Base-by-base conservation (phyloP, 1,284 basidiomycete species). In the Coniferiporia sulphurascens region DNA sequence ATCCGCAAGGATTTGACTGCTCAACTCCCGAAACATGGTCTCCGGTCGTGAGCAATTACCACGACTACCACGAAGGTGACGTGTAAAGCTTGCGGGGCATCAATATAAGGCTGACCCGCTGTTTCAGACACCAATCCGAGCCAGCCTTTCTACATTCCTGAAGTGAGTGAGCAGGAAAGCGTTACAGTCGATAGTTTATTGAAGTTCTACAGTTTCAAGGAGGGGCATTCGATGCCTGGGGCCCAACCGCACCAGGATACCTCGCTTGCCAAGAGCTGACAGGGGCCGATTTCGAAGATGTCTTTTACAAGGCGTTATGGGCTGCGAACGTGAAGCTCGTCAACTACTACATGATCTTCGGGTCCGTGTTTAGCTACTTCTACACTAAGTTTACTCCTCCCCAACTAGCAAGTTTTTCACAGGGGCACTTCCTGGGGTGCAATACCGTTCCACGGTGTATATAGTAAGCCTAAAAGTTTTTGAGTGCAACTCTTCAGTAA, bases 1-100 rank as follows among this genome's bases (percentile, higher is more conserved):
- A 90, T 66, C 87, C 85, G 12, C 84, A 87, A 73, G 76, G 80
- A 3, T 90, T 88, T 66, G 86, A 91, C 67, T 91, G 88, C 71
- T 85, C 85, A 1, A 76, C 83, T 63, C 86, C 87, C 0, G 69
- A 74, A 0, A 67, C 68, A 0, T 91, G 87, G 87, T 77, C 70
- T 2, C 77, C 78, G 1, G 80, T 88, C 15, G 72, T 74, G 0
- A 79, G 77, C 41, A 64, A 63, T 44, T 70, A 72, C 62, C 56
- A 66, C 17, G 58, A 65, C 27, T 72, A 70, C 56, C 70, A 72
- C 62, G 58, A 69, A 69, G 61, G 70, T 73, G 13, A 68, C 70
- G 1, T 70, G 21, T 4, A 46, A 3, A 68, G 52, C 69, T 68
- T 15, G 21, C 5, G 19, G 17, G 8, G 22, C 4, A 15, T 21